Conservation (phyloP, 2,329 filamentous ascomycete genomes). For the Trichoderma afroharzianum region DNA sequence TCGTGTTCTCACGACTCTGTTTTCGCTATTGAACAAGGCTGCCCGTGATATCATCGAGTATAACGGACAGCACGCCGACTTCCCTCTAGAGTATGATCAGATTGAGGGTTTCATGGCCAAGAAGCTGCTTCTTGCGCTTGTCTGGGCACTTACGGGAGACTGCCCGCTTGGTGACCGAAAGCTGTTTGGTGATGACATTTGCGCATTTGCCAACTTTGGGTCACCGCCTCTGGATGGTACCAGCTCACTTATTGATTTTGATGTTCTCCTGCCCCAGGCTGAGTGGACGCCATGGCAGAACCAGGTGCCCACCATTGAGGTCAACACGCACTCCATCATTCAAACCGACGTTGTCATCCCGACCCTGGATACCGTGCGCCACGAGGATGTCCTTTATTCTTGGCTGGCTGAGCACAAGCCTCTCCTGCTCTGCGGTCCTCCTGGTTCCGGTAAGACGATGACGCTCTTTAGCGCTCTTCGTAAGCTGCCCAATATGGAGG, state of each 20-base stretch:
- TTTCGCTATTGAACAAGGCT: slow-evolving; percentile 91
- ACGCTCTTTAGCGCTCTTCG: slow-evolving; percentile 95
- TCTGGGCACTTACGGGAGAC: slow-evolving; percentile 95
- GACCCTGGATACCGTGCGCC: slow-evolving; percentile 92
- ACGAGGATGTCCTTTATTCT: slow-evolving; percentile 98
- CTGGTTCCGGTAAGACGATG: slow-evolving; percentile 99
- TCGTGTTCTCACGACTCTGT: slow-evolving; percentile 85
- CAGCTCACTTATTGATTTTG: slow-evolving; percentile 91
- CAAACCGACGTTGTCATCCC: slow-evolving; percentile 99
- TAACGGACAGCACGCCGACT: slow-evolving; percentile 90
- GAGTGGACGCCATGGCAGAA: slow-evolving; percentile 94
- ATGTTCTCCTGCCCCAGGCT: slow-evolving; percentile 79
- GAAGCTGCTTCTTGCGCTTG: slow-evolving; percentile 85
- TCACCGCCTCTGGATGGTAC: slow-evolving; percentile 73
- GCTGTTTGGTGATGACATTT: slow-evolving; percentile 79
- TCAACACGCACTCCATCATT: slow-evolving; percentile 96
- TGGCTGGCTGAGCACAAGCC: slow-evolving; percentile 99
- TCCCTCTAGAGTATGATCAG: slow-evolving; percentile 85
- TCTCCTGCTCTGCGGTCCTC: slow-evolving; percentile 90
- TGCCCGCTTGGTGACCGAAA: slow-evolving; percentile 87
- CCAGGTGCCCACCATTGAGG: slow-evolving; percentile 89
- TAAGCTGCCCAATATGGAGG: slow-evolving; percentile 97
- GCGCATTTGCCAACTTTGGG: slow-evolving; percentile 79
- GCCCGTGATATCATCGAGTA: slow-evolving; percentile 93
- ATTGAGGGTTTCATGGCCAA: slow-evolving; percentile 87